A percentile compares a stretch with the other conserved stretches of the same genome.
phyloP scores from a whole-genome alignment of 768 basidiomycete genomes.

The Lactarius sanguifluus region DNA sequence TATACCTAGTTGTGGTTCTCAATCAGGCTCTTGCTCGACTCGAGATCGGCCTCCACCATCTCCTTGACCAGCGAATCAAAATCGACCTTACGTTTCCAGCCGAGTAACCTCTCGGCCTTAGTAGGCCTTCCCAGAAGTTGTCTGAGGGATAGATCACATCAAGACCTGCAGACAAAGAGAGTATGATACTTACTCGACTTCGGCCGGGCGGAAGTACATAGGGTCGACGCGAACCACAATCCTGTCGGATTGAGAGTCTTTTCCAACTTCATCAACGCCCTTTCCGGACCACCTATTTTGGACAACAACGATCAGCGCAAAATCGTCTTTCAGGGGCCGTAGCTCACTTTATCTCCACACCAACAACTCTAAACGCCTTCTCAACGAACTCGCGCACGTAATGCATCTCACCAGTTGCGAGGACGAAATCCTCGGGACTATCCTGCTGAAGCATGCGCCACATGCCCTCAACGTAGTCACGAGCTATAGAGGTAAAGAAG shows the following conservation, averaged over 20 bases:
- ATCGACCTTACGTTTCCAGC: slow-evolving; percentile 85
- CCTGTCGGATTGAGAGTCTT: slow-evolving; percentile 64
- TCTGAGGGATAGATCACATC: slow-evolving; percentile 39
- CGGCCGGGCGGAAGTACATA: slow-evolving; percentile 90
- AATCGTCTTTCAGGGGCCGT: neutral
- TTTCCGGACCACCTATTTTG: slow-evolving; percentile 67
- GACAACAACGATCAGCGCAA: slow-evolving; percentile 19
- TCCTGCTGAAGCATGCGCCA: slow-evolving; percentile 95
- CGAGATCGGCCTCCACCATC: slow-evolving; percentile 86
- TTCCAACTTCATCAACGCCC: slow-evolving; percentile 76
- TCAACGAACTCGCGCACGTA: slow-evolving; percentile 91
- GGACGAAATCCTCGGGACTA: slow-evolving; percentile 82
- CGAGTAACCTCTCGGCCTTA: slow-evolving; percentile 85
- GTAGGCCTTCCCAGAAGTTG: slow-evolving; percentile 84
- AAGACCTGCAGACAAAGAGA: slow-evolving; percentile 2
- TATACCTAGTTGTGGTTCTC: slow-evolving; percentile 74
- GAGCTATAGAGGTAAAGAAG: slow-evolving; percentile 44
- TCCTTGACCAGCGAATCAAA: slow-evolving; percentile 86
- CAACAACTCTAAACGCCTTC: slow-evolving; percentile 74
- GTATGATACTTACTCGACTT: slow-evolving; percentile 75
- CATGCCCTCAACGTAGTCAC: slow-evolving; percentile 96
- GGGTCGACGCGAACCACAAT: slow-evolving; percentile 83
- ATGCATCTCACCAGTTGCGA: slow-evolving; percentile 96
- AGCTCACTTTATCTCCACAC: slow-evolving; percentile 62
- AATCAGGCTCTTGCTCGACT: slow-evolving; percentile 67